Base-by-base conservation (phyloP, 2,329 filamentous ascomycete genomes). In the Pezicula carpinea region DNA sequence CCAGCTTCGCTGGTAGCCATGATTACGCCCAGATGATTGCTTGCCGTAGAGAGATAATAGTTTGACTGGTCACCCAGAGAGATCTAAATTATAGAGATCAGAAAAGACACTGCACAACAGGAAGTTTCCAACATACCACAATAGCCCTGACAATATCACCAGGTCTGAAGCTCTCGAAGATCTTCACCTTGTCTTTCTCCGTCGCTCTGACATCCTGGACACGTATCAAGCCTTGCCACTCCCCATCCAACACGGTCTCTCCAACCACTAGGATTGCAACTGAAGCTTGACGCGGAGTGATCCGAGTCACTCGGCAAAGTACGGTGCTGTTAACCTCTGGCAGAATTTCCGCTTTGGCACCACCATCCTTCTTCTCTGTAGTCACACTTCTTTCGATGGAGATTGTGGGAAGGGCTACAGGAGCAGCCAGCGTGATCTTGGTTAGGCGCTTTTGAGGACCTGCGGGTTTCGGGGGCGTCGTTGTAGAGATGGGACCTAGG, bases 171-270 rank as follows among this genome's bases (percentile, higher is more conserved):
- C 85, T 88, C 65, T 96, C 90, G 56, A 89, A 85, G 53, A 97
- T 87, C 65, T 87, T 89, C 36, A 96, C 89, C 58, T 89, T 88
- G 65, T 97, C 93, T 70, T 96, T 96, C 71, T 99, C 93, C 15
- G 93, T 96, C 3, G 90, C 89, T 47, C 93, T 79, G 29, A 99
- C 89, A 64, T 99, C 93, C 70, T 97, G 92, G 53, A 85, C 82
- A 15, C 90, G 79, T 50, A 96, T 90, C 52, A 95, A 72, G 4
- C 87, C 90, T 68, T 89, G 85, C 79, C 91, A 95, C 57, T 90
- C 85, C 43, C 89, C 86, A 56, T 87, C 79, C 51, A 87, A 74
- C 34, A 87, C 83, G 10, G 77, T 78, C 59, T 83, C 76, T 48
- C 87, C 82, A 21, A 96, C 85, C 49, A 92, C 85, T 50, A 96